Conservation (phyloP, 2,329 filamentous ascomycete species). For the Metarhizium robertsii region DNA sequence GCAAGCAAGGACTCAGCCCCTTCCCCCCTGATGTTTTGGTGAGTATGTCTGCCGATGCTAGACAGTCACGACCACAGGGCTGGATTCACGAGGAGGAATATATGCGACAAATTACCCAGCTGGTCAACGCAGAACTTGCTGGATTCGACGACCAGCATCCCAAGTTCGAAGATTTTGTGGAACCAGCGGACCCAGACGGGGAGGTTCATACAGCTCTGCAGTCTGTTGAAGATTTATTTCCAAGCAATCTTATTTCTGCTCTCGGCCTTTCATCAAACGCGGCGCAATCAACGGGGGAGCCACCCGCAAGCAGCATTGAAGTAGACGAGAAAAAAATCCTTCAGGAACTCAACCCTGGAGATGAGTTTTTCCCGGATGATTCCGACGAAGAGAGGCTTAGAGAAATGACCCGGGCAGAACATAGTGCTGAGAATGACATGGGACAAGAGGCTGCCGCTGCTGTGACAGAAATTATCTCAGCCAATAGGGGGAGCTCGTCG, state of each 20-base stretch:
- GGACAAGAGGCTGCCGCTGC: background rate
- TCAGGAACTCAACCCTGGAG: slow-evolving; percentile 34
- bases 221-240: slow-evolving; percentile 81
- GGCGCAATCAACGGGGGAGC: slow-evolving; percentile 16
- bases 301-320: slow-evolving; percentile 40
- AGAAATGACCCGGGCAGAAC: slow-evolving; percentile 13
- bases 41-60: slow-evolving; percentile 78
- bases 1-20: slow-evolving; percentile 57
- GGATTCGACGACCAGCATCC: slow-evolving; percentile 29
- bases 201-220: slow-evolving; percentile 68
- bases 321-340: slow-evolving; percentile 56
- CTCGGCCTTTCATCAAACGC: slow-evolving; percentile 38
- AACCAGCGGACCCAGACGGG: slow-evolving; percentile 40
- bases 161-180: slow-evolving; percentile 59
- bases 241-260: slow-evolving; percentile 47
- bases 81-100: slow-evolving; percentile 94
- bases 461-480: background rate
- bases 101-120: slow-evolving; percentile 49
- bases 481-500: background rate
- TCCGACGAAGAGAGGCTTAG: slow-evolving; percentile 41
- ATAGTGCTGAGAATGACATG: background rate
- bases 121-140: slow-evolving; percentile 55
- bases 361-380: slow-evolving; percentile 40
- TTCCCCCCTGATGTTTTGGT: slow-evolving; percentile 75
- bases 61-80: slow-evolving; percentile 60